A percentile compares a stretch with the other conserved stretches of the same genome.
These are phyloP conservation scores for Boechera divaricarpa DNA, from an alignment of 345 rosid species.

Conservation along the genomic window DNA sequence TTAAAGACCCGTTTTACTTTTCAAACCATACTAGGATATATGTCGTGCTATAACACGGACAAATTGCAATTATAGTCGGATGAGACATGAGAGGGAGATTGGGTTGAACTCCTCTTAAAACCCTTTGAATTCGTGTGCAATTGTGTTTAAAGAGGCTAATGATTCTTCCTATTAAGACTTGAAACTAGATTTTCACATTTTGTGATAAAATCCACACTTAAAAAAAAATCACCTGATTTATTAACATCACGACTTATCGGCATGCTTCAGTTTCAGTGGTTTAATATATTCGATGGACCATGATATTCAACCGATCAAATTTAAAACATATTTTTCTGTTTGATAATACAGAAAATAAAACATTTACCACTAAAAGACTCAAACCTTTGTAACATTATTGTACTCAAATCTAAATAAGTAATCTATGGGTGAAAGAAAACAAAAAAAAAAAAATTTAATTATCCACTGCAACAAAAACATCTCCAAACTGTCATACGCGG, in stretches of 20 bases:
- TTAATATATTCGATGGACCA: background rate
- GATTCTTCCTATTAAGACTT: no score
- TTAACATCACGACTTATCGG: background rate
- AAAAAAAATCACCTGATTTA: no score
- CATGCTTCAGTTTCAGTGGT: background rate
- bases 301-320: background rate
- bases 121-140: no score
- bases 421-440: background rate
- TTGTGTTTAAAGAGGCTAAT: no score
- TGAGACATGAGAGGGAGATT: no score
- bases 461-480: background rate
- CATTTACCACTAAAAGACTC: background rate
- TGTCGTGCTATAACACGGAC: no score
- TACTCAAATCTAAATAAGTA: background rate
- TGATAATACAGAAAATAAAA: background rate
- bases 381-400: background rate
- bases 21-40: no score
- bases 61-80: no score
- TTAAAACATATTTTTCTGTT: background rate
- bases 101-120: no score
- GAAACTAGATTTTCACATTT: no score
- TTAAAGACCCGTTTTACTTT: no score
- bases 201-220: no score
- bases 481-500: conserved; percentile 12
- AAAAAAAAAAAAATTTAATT: background rate